Evolutionary conservation across 129 eudicot species (phyloP).

Genomic region (Silybum marianum): DNA sequence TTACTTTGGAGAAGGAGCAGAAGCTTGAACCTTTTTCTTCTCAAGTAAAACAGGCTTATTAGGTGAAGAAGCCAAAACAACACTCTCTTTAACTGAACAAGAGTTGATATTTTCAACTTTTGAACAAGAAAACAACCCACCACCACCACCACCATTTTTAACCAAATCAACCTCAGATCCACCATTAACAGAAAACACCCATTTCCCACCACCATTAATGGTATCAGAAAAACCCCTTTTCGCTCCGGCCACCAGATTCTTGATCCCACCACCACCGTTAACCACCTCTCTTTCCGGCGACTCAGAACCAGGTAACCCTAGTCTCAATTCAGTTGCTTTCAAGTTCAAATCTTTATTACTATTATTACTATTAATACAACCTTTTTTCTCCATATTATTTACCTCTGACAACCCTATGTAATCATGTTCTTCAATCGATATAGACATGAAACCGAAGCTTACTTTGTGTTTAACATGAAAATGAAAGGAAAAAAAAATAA

Average conservation of each 20-base stretch:
- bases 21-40: slow-evolving; percentile 50
- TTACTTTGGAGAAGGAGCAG: slow-evolving; percentile 65
- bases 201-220: slow-evolving; percentile 49
- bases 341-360: slow-evolving; percentile 47
- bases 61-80: slow-evolving; percentile 33
- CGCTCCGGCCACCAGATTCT: slow-evolving; percentile 55
- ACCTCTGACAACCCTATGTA: slow-evolving; percentile 52
- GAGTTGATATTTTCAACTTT: slow-evolving; percentile 24
- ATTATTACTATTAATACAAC: not conserved
- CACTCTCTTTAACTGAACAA: slow-evolving; percentile 43
- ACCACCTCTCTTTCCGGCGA: slow-evolving; percentile 55
- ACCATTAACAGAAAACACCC: slow-evolving; percentile 56
- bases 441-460: slow-evolving; percentile 33
- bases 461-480: not conserved
- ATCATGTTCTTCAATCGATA: slow-evolving; percentile 46
- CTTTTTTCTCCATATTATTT: slow-evolving; percentile 48
- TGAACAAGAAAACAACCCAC: slow-evolving; percentile 42
- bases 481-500: not conserved
- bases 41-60: slow-evolving; percentile 32
- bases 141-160: slow-evolving; percentile 42
- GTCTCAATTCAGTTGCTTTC: slow-evolving; percentile 81
- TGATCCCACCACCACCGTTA: slow-evolving; percentile 17
- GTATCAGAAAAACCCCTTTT: slow-evolving; percentile 68
- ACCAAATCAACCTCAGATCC: slow-evolving; percentile 53
- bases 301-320: slow-evolving; percentile 85